These are phyloP conservation scores for Pontederia crassipes DNA, from an alignment of 176 grass and related monocot species.

Conservation along the genomic window DNA sequence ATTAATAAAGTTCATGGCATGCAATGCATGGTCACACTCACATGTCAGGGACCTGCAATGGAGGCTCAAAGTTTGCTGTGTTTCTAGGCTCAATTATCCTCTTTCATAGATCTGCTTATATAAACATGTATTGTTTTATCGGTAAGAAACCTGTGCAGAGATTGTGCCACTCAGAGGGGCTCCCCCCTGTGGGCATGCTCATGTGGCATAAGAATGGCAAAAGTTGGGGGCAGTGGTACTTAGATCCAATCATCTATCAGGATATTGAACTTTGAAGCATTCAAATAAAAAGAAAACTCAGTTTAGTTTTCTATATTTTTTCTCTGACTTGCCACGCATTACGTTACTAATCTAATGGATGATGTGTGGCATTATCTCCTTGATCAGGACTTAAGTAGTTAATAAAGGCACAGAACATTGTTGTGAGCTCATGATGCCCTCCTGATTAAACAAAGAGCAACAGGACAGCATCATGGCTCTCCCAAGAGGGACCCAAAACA, in stretches of 20 bases:
- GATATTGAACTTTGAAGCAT: background rate
- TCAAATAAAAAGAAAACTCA: background rate
- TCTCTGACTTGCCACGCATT: conserved; percentile 1
- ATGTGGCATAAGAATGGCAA: too few relatives aligned
- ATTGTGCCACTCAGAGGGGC: too few relatives aligned
- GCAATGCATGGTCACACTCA: too few relatives aligned
- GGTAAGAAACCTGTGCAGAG: too few relatives aligned
- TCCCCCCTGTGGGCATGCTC: too few relatives aligned
- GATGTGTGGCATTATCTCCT: background rate
- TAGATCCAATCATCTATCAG: background rate
- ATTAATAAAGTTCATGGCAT: too few relatives aligned
- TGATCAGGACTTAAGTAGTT: background rate
- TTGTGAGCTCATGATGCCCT: background rate
- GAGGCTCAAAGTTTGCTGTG: too few relatives aligned
- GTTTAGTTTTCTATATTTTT: background rate
- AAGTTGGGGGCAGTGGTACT: too few relatives aligned
- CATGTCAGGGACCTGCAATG: too few relatives aligned
- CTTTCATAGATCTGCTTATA: too few relatives aligned
- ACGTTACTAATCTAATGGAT: background rate
- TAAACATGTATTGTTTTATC: too few relatives aligned
- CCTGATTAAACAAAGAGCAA: background rate
- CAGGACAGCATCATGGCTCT: background rate
- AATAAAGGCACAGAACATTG: background rate
- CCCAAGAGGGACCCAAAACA: background rate
- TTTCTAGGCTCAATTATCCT: too few relatives aligned